Evolutionary conservation across 129 eudicot species (phyloP).

Genomic region (Flaveria sonorensis): DNA sequence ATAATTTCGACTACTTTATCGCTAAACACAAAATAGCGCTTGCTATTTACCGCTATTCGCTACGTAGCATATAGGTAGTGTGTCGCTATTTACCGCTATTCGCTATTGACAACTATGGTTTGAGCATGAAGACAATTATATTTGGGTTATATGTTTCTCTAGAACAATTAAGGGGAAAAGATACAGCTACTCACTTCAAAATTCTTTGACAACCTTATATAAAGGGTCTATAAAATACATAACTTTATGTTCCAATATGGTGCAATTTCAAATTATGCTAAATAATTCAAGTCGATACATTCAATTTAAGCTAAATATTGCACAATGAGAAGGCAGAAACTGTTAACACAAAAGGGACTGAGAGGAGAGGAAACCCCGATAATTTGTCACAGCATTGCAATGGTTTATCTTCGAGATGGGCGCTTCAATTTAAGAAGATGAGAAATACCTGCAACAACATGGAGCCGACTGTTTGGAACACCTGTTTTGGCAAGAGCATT

Average conservation of each 20-base stretch:
- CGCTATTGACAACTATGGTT: too few species aligned
- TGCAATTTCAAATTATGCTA: background rate
- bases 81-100: too few species aligned
- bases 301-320: conserved; percentile 2
- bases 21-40: too few species aligned
- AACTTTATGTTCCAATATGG: background rate
- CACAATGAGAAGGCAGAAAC: conserved; percentile 5
- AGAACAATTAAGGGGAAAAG: background rate
- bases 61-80: too few species aligned
- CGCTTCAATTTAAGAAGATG: conserved; percentile 80
- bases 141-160: background rate
- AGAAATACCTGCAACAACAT: conserved; percentile 92
- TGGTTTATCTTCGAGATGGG: conserved; percentile 24
- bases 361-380: background rate
- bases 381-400: background rate
- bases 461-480: conserved; percentile 75
- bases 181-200: background rate
- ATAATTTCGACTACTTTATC: too few species aligned
- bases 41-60: too few species aligned
- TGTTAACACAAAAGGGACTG: background rate
- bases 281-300: conserved; percentile 15
- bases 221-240: background rate
- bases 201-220: background rate
- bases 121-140: too few species aligned
- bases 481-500: conserved; percentile 92